Conservation (phyloP, 2,329 filamentous ascomycete species). For the Cladosporium sp. region DNA sequence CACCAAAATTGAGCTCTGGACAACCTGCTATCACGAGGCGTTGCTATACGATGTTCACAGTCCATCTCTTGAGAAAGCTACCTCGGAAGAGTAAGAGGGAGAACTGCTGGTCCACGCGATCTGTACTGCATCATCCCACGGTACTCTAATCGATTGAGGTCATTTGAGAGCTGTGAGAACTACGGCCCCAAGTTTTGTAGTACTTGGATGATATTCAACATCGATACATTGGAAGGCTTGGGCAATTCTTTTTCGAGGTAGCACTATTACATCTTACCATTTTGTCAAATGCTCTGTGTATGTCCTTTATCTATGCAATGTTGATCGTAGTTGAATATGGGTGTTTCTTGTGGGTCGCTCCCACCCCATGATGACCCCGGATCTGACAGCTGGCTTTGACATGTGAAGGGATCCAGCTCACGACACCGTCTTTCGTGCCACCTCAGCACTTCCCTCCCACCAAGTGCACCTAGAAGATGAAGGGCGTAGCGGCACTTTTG, state of each 20-base stretch:
- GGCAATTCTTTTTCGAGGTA: background rate
- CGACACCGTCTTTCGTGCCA: slow-evolving; percentile 6
- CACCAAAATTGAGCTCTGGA: background rate
- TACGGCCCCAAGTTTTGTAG: background rate
- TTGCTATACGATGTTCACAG: background rate
- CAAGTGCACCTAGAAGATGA: slow-evolving; percentile 28
- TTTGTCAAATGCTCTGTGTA: no score
- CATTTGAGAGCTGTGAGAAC: background rate
- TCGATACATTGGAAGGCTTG: background rate
- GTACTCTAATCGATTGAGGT: background rate
- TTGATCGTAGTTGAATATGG: background rate
- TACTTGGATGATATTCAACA: background rate
- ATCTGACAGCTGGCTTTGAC: slow-evolving; percentile 16
- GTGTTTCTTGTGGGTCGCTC: slow-evolving; percentile 8
- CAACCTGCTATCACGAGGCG: background rate
- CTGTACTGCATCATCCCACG: no score
- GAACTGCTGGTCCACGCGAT: background rate
- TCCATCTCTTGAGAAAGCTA: background rate
- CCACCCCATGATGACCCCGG: slow-evolving; percentile 4
- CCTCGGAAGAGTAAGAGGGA: background rate
- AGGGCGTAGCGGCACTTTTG: slow-evolving; percentile 32
- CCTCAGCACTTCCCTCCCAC: background rate
- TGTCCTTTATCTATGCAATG: background rate
- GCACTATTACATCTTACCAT: no score
- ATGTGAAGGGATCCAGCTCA: slow-evolving; percentile 14